Conservation (phyloP, 164 flowering plant genomes). For the Vitis cinerea region DNA sequence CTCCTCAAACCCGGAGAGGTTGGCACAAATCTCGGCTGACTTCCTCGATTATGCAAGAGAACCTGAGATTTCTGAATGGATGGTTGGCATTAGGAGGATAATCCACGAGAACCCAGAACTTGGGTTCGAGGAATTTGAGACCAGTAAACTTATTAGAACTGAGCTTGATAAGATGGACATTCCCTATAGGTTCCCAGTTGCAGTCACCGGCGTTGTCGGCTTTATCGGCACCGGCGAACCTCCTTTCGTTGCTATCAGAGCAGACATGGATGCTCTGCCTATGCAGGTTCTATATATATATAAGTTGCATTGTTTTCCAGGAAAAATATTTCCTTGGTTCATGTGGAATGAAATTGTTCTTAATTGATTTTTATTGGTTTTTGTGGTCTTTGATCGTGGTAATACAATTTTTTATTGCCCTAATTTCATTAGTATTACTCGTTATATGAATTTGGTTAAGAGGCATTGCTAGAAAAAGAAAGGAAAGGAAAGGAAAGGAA, state of each 20-base stretch:
- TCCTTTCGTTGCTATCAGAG: constrained; percentile 41
- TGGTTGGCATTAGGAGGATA: constrained; percentile 37
- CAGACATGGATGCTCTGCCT: constrained; percentile 52
- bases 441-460: neutral
- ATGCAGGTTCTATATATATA: constrained; percentile 27
- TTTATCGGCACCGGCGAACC: constrained; percentile 34
- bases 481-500: no score
- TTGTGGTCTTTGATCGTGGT: no score
- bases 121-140: constrained; percentile 43
- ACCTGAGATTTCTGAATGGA: constrained; percentile 31
- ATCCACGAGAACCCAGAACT: constrained; percentile 49
- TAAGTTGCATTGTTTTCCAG: neutral
- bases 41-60: constrained; percentile 27
- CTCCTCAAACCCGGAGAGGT: constrained; percentile 11
- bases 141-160: constrained; percentile 38
- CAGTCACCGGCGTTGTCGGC: constrained; percentile 42
- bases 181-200: constrained; percentile 36
- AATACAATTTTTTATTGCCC: no score
- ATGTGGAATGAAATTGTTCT: no score
- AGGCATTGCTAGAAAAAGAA: neutral
- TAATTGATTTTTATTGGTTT: no score
- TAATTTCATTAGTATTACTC: no score
- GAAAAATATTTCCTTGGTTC: neutral
- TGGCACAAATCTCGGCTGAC: constrained; percentile 11
- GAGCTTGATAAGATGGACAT: constrained; percentile 41